Base-by-base conservation (phyloP, 2,329 filamentous ascomycete genomes). In the Aspergillus floridensis region DNA sequence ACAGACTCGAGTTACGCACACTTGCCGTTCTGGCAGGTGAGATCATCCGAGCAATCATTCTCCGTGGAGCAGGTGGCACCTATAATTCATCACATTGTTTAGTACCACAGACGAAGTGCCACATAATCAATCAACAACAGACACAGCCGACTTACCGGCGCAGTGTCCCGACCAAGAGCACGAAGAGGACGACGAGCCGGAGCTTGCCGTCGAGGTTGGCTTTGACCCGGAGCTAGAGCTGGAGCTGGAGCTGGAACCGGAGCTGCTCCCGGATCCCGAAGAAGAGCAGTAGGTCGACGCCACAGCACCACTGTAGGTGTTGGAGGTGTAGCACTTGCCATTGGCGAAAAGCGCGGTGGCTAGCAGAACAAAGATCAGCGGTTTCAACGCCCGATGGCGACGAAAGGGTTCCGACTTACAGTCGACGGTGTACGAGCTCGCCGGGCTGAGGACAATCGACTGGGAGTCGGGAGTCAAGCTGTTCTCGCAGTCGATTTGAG, bases 401-500 rank as follows among this genome's bases (percentile, higher is more conserved):
- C 7, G 44, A 1, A 19, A 2, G 21, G 14, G 5, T 2, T 7
- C 5, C 31, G 4, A 35, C 53, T 14, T 35, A 55, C 53, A 32
- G 53, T 48, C 47, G 41, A 55, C 53, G n/a, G 41, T 47, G 11
- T 32, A 32, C 10, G 41, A 47, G 29, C 26, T 48, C 1, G 41
- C 26, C 19, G 61, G 61, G 16, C 26, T 52, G 4, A 50, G 44
- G 26, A 63, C 32, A 1, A 63, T 41, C 10, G 44, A 14, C 49
- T 51, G 31, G 5, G 31, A 48, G 2, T 35, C 24, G 2, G 61
- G 59, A 19, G 61, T 63, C 52, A 63, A 22, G 11, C 10, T 12
- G 14, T 57, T 49, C 53, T 63, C 61, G 32, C 61, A 63, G 11
- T 44, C 12, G 14, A 61, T 51, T 16, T 61, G 58, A 1, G 35